Evolutionary conservation across 768 basidiomycete genomes (phyloP), one percentile per base, ranked within the genome.

Genomic region (Ramaria rubella): DNA sequence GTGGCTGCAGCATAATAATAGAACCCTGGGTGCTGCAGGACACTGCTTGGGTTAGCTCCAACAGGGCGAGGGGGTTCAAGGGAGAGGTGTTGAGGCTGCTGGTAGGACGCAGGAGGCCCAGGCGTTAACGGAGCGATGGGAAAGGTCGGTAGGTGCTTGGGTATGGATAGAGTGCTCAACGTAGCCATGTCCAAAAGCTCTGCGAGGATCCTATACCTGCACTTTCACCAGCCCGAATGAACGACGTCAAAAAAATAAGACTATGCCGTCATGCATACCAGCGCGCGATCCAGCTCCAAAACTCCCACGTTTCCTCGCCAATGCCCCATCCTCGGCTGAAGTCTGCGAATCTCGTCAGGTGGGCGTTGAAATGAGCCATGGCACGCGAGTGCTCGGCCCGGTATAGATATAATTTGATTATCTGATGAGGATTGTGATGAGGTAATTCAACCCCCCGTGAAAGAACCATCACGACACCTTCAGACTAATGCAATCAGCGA

Each of bases 251-350:
- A 9, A 15, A 17, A 19, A 27, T 19, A 19, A 56, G 9, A n/a
- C n/a, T n/a, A n/a, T 38, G 36, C 36, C 36, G 36, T 38, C 11
- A 14, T 11, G 77, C 87, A 55, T 64, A 93, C 90, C 96, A 94
- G 66, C 93, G 76, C 7, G 91, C 88, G 55, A 94, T 77, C 95
- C 94, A 99, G 61, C 89, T 90, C 95, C 95, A 97, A 66, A 86
- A 97, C 67, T 98, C 96, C 61, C 90, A 97, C 0, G 91, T 96
- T 64, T 94, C 90, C 63, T 94, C 92, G 15, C 94, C 94, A 55
- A 97, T 97, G 7, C 91, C 90, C 95, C 96, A 97, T 1, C 87
- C 86, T 19, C 87, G 74, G 44, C 59, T 70, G 61, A 99, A 82
- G 63, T 93, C 90, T 5, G 85, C 80, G 62, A 96, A 95, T 59